phyloP scores from a whole-genome alignment of 164 flowering plant genomes.

The Chimonanthus salicifolius region DNA sequence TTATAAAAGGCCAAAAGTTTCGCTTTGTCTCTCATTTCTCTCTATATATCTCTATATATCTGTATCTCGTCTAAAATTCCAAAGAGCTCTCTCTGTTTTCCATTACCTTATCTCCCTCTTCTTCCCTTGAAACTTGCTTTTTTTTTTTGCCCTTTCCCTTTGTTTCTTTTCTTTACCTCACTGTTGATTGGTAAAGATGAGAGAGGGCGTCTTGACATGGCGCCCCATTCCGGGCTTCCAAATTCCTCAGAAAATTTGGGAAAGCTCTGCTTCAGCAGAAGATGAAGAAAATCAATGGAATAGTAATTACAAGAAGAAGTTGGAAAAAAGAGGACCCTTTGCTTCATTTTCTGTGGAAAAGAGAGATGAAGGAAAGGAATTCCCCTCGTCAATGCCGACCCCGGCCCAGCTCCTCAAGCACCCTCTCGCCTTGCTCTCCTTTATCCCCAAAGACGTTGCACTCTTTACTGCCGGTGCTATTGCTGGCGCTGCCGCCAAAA shows the following conservation, averaged over 20 bases:
- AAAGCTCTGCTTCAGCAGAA: slow-evolving; percentile 3
- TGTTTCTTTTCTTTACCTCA: not conserved
- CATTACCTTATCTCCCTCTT: not conserved
- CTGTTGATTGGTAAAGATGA: slow-evolving; percentile 11
- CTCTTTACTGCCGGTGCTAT: slow-evolving; percentile 84
- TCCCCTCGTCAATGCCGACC: slow-evolving; percentile 42
- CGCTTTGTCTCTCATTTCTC: not conserved
- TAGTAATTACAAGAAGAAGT: not conserved
- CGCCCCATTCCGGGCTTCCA: slow-evolving; percentile 30
- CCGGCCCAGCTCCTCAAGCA: slow-evolving; percentile 62
- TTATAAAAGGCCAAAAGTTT: not conserved
- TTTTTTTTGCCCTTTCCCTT: not conserved
- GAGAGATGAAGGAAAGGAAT: slow-evolving; percentile 31
- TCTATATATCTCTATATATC: not conserved
- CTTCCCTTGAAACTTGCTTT: too few species aligned
- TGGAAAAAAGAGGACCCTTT: slow-evolving; percentile 20
- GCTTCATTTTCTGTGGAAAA: slow-evolving; percentile 42
- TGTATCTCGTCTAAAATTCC: too few species aligned
- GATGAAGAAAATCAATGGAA: not conserved
- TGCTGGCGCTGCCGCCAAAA: slow-evolving; percentile 86
- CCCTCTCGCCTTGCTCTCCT: slow-evolving; percentile 61
- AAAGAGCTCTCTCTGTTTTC: too few species aligned
- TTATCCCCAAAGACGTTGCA: slow-evolving; percentile 70
- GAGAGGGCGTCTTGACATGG: slow-evolving; percentile 30
- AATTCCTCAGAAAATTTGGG: slow-evolving; percentile 4